Evolutionary conservation across 495 filamentous ascomycete genomes (phyloP), one percentile per base, ranked within the genome.

Genomic region (Clavariopsis aquatica): DNA sequence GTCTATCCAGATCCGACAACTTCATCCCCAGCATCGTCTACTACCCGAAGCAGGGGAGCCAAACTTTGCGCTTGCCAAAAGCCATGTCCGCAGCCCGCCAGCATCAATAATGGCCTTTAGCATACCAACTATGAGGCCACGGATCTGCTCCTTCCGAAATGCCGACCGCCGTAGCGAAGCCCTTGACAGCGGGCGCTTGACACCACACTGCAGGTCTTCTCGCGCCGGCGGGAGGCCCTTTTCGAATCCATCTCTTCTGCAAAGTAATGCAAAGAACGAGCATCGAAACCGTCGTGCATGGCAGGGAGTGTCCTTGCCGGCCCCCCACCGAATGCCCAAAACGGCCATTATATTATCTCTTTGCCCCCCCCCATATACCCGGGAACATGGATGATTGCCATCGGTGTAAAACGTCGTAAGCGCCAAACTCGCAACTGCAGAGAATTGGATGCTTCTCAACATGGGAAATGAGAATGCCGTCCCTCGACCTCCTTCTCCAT

Each of bases 31-130:
- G 27, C 31, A 57, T 41, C 34, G 55, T 46, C 55, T 17, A 46
- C 55, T 57, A 28, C 55, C 36, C 41, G 38, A 57, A 57, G 52
- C 36, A 45, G 20, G n/a, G n/a, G 55, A 45, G 55, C 20, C 55
- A 23, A 46, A 57, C 23, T 12, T 24, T 43, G 15, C 26, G 36
- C 55, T 5, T 46, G 38, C n/a, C 2, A 43, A 43, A 10, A 19
- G 28, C 29, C 20, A 13, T 5, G 53, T 31, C 47, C 24, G 23
- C 41, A 20, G 20, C 20, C 34, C 29, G 10, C 26, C 26, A 15
- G n/a, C 9, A 31, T 6, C 12, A 5, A 6, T 12, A 12, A 5
- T 6, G 6, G 12, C 45, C 45, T n/a, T 23, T 23, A 47, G 45
- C 45, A 47, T 47, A n/a, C n/a, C n/a, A n/a, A n/a, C n/a, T 23